These are phyloP conservation scores for Colletotrichum camelliae DNA, from an alignment of 2,329 filamentous ascomycete species.

Conservation along the genomic window DNA sequence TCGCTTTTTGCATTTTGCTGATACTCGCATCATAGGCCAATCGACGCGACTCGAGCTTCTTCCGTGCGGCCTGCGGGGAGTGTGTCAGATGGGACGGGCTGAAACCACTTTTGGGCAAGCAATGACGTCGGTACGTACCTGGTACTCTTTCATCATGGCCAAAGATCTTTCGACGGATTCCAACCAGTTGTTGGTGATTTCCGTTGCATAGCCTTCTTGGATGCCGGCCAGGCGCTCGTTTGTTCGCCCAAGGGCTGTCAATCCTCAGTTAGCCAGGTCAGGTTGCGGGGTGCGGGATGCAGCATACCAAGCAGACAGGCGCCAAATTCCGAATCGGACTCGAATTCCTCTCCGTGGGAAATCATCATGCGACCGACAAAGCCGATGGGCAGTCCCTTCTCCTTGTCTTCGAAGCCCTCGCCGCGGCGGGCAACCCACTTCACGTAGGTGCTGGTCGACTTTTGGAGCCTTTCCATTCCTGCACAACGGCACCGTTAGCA, in stretches of 20 bases:
- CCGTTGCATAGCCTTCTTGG: constrained; percentile 81
- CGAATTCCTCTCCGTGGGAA: constrained; percentile 89
- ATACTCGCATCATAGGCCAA: constrained; percentile 91
- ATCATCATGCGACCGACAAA: constrained; percentile 87
- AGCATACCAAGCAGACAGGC: constrained; percentile 76
- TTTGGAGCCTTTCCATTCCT: constrained; percentile 92
- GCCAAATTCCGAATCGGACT: constrained; percentile 88
- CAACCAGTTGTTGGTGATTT: constrained; percentile 83
- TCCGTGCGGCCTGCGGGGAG: constrained; percentile 70
- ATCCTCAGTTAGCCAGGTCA: background rate
- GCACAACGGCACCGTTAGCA: constrained; percentile 14
- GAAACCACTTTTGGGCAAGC: constrained; percentile 3
- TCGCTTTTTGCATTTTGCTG: constrained; percentile 89
- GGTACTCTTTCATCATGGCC: constrained; percentile 97
- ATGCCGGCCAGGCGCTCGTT: constrained; percentile 87
- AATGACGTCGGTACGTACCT: constrained; percentile 60
- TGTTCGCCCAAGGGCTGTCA: constrained; percentile 75
- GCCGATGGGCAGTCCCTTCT: constrained; percentile 81
- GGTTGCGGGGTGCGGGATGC: background rate
- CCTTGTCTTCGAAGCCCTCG: constrained; percentile 81
- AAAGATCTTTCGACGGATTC: constrained; percentile 90
- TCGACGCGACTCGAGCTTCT: constrained; percentile 90
- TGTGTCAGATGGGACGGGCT: constrained; percentile 18
- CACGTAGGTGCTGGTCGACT: constrained; percentile 83
- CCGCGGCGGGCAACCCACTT: constrained; percentile 87